Conservation (phyloP, 257 asterid genomes). For the Scutellaria minor region DNA sequence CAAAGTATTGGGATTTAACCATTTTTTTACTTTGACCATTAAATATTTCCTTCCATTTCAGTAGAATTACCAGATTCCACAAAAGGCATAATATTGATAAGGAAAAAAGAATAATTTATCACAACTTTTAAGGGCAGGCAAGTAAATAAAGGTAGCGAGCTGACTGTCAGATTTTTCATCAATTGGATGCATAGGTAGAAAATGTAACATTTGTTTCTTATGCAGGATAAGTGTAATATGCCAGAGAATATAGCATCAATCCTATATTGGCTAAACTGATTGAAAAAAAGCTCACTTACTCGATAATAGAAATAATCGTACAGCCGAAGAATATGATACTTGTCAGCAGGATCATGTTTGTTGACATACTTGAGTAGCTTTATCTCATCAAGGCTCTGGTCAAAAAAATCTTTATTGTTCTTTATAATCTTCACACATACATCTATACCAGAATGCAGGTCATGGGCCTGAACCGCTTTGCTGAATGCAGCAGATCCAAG, state of each 20-base stretch:
- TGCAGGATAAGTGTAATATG: not conserved
- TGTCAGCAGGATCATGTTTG: slow-evolving; percentile 96
- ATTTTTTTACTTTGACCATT: not conserved
- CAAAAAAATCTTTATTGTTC: slow-evolving; percentile 94
- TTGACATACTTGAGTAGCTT: slow-evolving; percentile 96
- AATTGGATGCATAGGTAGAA: not conserved
- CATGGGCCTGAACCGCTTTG: slow-evolving; percentile 98
- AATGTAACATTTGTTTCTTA: not conserved
- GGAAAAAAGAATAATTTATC: not conserved
- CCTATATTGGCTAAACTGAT: slow-evolving; percentile 12
- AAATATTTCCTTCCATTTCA: not conserved
- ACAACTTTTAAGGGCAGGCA: slow-evolving; percentile 2
- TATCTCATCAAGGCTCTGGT: slow-evolving; percentile 98
- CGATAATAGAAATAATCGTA: slow-evolving; percentile 91
- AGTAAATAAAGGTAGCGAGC: not conserved
- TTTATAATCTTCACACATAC: slow-evolving; percentile 94
- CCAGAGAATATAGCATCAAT: not conserved
- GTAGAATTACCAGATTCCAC: not conserved
- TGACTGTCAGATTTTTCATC: not conserved
- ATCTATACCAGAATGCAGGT: slow-evolving; percentile 97
- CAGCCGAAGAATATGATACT: slow-evolving; percentile 85
- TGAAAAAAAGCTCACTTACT: slow-evolving; percentile 57
- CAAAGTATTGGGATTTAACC: not conserved
- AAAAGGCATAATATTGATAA: not conserved
- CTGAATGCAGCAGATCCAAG: slow-evolving; percentile 99